phyloP scores from a whole-genome alignment of 2,329 filamentous ascomycete species.

The Botryosphaeria dothidea region DNA sequence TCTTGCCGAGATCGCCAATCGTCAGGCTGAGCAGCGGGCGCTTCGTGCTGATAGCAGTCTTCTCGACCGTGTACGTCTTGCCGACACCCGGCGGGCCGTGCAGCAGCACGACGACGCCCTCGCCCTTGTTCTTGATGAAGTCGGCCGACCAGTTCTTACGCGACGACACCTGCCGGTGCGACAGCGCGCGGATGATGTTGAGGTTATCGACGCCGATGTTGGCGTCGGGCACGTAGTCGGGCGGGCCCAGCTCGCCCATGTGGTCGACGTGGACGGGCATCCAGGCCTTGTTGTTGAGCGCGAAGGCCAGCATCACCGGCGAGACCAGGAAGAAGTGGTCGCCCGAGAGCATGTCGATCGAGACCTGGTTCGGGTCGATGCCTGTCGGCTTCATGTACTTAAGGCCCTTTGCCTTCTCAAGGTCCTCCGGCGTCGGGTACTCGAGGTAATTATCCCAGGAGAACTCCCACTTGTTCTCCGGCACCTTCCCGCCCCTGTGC shows the following conservation, averaged over 20 bases:
- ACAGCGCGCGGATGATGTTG: constrained; percentile 12
- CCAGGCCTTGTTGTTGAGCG: constrained; percentile 11
- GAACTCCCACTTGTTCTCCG: constrained; percentile 13
- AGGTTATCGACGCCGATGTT: constrained; percentile 12
- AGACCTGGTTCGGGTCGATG: background rate
- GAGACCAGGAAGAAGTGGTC: constrained; percentile 12
- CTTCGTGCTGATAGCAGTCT: background rate
- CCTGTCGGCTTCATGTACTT: background rate
- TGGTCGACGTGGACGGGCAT: constrained; percentile 14
- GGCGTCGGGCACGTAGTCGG: background rate
- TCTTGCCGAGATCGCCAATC: constrained; percentile 21
- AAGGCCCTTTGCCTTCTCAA: background rate
- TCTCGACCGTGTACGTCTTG: constrained; percentile 17
- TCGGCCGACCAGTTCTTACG: constrained; percentile 12
- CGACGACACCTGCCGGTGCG: constrained; percentile 9
- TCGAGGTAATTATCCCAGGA: background rate
- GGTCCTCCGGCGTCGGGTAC: background rate
- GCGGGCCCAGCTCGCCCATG: background rate
- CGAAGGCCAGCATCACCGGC: constrained; percentile 15
- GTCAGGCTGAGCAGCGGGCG: constrained; percentile 8
- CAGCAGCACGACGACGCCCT: constrained; percentile 16
- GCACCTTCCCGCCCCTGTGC: background rate
- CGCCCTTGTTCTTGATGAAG: constrained; percentile 19
- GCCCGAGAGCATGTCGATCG: background rate
- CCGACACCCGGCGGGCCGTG: constrained; percentile 17